Percentiles rank a stretch among this genome's conserved stretches.
Conservation (phyloP, 2,329 filamentous ascomycete genomes). For the Hysterium pulicare region DNA sequence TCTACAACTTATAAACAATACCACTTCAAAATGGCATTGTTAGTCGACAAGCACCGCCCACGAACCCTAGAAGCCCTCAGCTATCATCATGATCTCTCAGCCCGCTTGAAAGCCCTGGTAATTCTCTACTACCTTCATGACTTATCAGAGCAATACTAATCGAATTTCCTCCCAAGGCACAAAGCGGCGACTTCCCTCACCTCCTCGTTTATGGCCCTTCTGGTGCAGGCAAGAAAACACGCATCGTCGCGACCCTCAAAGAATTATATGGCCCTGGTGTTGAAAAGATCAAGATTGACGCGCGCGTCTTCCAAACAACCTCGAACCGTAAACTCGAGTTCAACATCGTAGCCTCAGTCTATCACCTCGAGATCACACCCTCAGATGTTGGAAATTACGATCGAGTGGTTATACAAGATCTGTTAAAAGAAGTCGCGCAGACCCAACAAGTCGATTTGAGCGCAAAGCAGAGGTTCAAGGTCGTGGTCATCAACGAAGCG, state of each 20-base stretch:
- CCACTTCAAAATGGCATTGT: slow-evolving; percentile 53
- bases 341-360: slow-evolving; percentile 95
- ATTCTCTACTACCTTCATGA: slow-evolving; percentile 23
- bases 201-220: slow-evolving; percentile 95
- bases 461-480: slow-evolving; percentile 92
- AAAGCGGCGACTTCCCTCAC: slow-evolving; percentile 96
- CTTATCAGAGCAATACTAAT: slow-evolving; percentile 10
- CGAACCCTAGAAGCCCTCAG: slow-evolving; percentile 73
- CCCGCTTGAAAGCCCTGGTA: slow-evolving; percentile 82
- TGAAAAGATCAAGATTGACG: slow-evolving; percentile 99
- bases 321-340: slow-evolving; percentile 98
- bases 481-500: slow-evolving; percentile 98
- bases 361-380: slow-evolving; percentile 97
- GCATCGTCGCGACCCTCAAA: slow-evolving; percentile 91
- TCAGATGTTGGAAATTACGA: slow-evolving; percentile 97
- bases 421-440: slow-evolving; percentile 96
- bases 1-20: slow-evolving; percentile 7
- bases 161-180: slow-evolving; percentile 59
- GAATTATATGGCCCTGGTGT: slow-evolving; percentile 93
- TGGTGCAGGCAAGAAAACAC: slow-evolving; percentile 95
- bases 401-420: slow-evolving; percentile 89
- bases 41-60: slow-evolving; percentile 66
- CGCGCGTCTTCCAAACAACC: slow-evolving; percentile 91
- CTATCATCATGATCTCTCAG: slow-evolving; percentile 86
- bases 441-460: slow-evolving; percentile 96